These are phyloP conservation scores for Pyrrhoderma noxium DNA, from an alignment of 1,284 basidiomycete species.

Conservation along the genomic window DNA sequence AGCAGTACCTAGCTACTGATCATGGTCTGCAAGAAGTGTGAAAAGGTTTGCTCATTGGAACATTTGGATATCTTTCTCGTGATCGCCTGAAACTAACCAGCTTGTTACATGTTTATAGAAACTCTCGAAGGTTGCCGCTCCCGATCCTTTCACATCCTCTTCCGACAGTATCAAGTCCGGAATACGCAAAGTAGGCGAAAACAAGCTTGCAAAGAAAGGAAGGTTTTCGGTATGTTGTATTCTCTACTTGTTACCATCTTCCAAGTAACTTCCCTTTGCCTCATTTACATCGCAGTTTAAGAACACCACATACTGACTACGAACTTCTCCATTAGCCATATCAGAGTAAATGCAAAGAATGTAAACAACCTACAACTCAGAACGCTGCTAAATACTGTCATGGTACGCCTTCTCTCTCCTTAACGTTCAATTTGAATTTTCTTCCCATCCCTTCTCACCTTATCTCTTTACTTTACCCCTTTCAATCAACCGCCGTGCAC, in stretches of 20 bases:
- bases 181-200: conserved; percentile 73
- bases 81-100: not conserved
- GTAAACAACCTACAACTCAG: conserved; percentile 73
- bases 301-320: not conserved
- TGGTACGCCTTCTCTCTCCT: conserved; percentile 37
- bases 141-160: conserved; percentile 70
- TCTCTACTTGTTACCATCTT: conserved; percentile 35
- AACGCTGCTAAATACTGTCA: conserved; percentile 82
- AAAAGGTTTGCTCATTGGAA: conserved; percentile 38
- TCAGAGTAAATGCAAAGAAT: conserved; percentile 76
- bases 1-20: not conserved
- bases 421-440: conserved; percentile 17
- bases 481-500: not conserved
- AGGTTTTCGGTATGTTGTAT: conserved; percentile 24
- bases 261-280: conserved; percentile 46
- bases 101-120: conserved; percentile 18
- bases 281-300: conserved; percentile 11
- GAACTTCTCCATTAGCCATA: conserved; percentile 49
- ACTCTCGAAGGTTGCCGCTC: conserved; percentile 49
- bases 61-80: no score
- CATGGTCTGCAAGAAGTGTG: conserved; percentile 76
- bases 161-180: conserved; percentile 70
- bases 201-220: conserved; percentile 66
- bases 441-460: not conserved
- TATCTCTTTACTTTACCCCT: not conserved